Conservation (phyloP, 805 yeast species). For the Candida khao-thaluensis region DNA sequence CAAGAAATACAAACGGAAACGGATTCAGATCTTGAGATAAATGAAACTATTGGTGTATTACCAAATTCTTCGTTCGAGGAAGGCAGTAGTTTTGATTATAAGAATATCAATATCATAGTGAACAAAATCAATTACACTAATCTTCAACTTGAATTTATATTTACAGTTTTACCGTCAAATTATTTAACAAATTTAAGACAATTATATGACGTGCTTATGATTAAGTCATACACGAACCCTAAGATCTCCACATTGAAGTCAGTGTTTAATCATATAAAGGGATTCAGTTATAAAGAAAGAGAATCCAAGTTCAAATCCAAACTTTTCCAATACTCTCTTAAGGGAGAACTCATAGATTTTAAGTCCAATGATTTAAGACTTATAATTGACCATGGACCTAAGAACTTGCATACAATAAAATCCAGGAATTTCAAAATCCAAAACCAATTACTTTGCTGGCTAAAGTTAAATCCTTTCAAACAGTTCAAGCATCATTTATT, state of each 20-base stretch:
- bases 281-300: constrained; percentile 3
- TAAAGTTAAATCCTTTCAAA: constrained; percentile 34
- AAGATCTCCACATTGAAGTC: background rate
- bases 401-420: constrained; percentile 10
- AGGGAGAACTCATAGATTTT: constrained; percentile 37
- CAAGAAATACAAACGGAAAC: constrained; percentile 4
- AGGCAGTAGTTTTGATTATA: constrained; percentile 23
- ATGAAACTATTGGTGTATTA: constrained; percentile 11
- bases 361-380: constrained; percentile 36
- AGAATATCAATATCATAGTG: constrained; percentile 18
- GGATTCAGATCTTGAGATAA: constrained; percentile 7
- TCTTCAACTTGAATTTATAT: background rate
- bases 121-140: constrained; percentile 20
- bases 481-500: constrained; percentile 25
- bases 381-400: constrained; percentile 4
- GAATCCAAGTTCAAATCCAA: constrained; percentile 8
- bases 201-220: background rate
- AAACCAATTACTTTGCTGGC: constrained; percentile 38
- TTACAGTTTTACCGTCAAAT: constrained; percentile 3
- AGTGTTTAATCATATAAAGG: background rate
- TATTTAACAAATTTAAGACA: background rate
- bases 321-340: constrained; percentile 17
- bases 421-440: constrained; percentile 21
- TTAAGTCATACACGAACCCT: background rate
- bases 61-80: constrained; percentile 20